These are phyloP conservation scores for Aspergillus taichungensis DNA, from an alignment of 495 filamentous ascomycete species.

Conservation along the genomic window DNA sequence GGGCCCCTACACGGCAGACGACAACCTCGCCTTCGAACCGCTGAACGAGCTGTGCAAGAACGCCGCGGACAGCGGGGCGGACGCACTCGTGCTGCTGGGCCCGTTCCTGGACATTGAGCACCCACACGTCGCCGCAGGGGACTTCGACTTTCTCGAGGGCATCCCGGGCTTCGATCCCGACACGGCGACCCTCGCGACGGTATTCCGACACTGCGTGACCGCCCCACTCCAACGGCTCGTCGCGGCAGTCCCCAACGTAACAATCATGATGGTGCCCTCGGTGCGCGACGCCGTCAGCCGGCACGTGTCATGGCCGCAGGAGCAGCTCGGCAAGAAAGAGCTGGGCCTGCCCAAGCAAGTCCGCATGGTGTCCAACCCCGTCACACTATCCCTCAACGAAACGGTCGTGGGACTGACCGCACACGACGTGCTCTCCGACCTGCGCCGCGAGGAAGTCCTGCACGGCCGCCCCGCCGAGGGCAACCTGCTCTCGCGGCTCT, in stretches of 20 bases:
- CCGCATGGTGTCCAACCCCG: constrained; percentile 76
- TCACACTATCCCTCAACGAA: constrained; percentile 81
- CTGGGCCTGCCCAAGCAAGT: constrained; percentile 68
- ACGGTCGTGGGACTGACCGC: constrained; percentile 67
- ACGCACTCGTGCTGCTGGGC: constrained; percentile 72
- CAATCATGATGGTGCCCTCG: constrained; percentile 74
- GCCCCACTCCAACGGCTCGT: constrained; percentile 56
- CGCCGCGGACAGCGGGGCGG: constrained; percentile 64
- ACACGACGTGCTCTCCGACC: constrained; percentile 73
- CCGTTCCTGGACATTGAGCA: constrained; percentile 90
- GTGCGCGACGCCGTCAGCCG: constrained; percentile 76
- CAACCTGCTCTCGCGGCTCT: constrained; percentile 56
- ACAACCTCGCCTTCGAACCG: constrained; percentile 82
- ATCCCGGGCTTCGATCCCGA: constrained; percentile 56
- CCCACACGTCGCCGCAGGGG: constrained; percentile 76
- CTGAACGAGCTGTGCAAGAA: constrained; percentile 70
- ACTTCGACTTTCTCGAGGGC: constrained; percentile 79
- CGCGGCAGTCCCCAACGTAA: constrained; percentile 61
- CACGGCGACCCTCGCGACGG: constrained; percentile 65
- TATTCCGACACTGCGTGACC: constrained; percentile 75
- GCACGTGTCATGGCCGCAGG: constrained; percentile 88
- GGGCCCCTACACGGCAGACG: constrained; percentile 86
- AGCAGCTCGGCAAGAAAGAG: constrained; percentile 59
- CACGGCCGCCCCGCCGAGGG: constrained; percentile 45
- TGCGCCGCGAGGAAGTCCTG: constrained; percentile 67